phyloP scores from a whole-genome alignment of 208 protist species.

The Wallacemonas sp. region DNA sequence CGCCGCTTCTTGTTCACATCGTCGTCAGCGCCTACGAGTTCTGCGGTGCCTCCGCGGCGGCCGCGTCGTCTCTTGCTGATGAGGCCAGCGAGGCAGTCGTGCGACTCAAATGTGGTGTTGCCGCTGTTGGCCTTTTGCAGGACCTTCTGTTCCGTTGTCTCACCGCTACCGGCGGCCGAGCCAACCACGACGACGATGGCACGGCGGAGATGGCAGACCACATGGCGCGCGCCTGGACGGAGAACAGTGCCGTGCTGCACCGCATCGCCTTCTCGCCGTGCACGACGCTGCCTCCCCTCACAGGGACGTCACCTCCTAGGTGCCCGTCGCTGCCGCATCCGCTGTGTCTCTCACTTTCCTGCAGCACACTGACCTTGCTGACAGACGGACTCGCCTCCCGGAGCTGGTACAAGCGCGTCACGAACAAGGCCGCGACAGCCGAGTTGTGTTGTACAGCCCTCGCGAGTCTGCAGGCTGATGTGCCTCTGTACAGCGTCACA shows the following conservation, averaged over 20 bases:
- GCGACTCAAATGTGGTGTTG: background rate
- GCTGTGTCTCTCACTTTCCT: constrained; percentile 9
- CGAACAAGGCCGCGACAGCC: constrained; percentile 7
- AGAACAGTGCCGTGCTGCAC: background rate
- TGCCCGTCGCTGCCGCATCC: background rate
- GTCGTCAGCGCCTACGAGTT: background rate
- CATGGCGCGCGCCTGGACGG: background rate
- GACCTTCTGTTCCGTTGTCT: constrained; percentile 10
- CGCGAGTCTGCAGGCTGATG: constrained; percentile 33
- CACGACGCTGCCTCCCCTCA: background rate
- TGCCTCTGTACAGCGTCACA: constrained; percentile 15
- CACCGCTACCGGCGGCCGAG: background rate
- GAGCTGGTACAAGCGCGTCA: constrained; percentile 35
- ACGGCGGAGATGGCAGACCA: background rate
- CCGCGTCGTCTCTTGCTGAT: background rate
- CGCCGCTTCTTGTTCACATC: background rate
- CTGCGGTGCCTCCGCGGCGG: background rate
- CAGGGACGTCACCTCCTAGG: background rate
- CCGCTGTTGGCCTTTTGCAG: background rate
- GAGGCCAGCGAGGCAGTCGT: background rate
- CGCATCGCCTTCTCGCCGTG: background rate
- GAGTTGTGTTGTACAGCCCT: constrained; percentile 30
- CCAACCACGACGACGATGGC: background rate
- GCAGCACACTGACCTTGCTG: constrained; percentile 24
- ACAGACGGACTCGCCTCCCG: constrained; percentile 32